These are phyloP conservation scores for Cercospora sp. DNA, from an alignment of 2,329 filamentous ascomycete genomes.

Conservation along the genomic window DNA sequence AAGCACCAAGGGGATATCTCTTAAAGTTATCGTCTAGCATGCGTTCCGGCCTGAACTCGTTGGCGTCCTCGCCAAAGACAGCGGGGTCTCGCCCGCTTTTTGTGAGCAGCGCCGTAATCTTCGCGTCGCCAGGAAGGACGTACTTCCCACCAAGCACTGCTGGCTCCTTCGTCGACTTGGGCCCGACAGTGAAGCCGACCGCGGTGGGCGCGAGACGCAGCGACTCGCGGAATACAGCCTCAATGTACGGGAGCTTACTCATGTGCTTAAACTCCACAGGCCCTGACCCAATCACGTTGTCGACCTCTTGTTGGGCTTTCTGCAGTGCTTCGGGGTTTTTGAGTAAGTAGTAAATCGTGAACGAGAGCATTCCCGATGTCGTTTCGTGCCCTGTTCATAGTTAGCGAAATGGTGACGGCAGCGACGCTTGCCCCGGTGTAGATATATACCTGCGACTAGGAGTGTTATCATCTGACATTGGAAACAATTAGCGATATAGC, in stretches of 20 bases:
- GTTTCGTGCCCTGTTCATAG: constrained; percentile 62
- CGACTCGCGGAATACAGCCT: constrained; percentile 65
- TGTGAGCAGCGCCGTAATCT: constrained; percentile 53
- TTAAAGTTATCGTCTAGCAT: constrained; percentile 71
- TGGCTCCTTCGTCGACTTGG: constrained; percentile 7
- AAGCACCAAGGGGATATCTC: constrained; percentile 35
- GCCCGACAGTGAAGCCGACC: constrained; percentile 48
- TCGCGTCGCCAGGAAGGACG: constrained; percentile 54
- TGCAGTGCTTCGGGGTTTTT: constrained; percentile 61
- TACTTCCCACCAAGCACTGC: constrained; percentile 63
- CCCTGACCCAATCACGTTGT: constrained; percentile 61
- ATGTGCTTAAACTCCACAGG: constrained; percentile 63
- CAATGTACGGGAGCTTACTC: constrained; percentile 64
- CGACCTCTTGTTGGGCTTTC: constrained; percentile 68
- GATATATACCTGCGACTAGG: constrained; percentile 54
- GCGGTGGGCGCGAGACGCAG: constrained; percentile 63
- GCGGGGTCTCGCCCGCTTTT: constrained; percentile 62
- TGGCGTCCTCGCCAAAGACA: constrained; percentile 65
- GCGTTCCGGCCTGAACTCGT: constrained; percentile 68
- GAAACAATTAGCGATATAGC: not conserved
- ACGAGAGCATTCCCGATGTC: constrained; percentile 66
- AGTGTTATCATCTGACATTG: constrained; percentile 59
- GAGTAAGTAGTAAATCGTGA: constrained; percentile 64
- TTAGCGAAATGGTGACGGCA: not conserved
- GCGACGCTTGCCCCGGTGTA: not conserved